These are phyloP conservation scores for Lichtheimia ramosa DNA, from an alignment of 371 early-diverging fungal species.

Conservation along the genomic window DNA sequence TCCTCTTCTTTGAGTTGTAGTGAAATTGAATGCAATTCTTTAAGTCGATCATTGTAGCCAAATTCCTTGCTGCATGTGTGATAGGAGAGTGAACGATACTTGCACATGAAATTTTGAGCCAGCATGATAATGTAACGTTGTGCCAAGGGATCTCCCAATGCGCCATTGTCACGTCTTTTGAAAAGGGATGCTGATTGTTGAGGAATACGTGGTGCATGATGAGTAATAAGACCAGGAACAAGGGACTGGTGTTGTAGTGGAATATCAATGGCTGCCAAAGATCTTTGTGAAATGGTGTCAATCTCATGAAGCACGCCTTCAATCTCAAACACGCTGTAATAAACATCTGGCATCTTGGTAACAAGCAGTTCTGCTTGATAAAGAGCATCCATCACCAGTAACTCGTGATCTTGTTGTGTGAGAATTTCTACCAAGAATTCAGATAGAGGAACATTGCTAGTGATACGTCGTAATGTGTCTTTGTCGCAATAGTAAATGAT, in stretches of 20 bases:
- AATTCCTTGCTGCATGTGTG: background rate
- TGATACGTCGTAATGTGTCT: slow-evolving; percentile 23
- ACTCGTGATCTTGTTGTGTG: slow-evolving; percentile 55
- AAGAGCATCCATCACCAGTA: slow-evolving; percentile 51
- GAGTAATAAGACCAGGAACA: background rate
- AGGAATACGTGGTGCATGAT: background rate
- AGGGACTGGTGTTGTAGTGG: background rate
- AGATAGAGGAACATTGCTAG: slow-evolving; percentile 45
- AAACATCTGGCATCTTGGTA: slow-evolving; percentile 51
- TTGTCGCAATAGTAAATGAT: slow-evolving; percentile 39
- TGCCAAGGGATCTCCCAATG: slow-evolving; percentile 24
- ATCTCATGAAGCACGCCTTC: slow-evolving; percentile 66
- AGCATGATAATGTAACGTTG: slow-evolving; percentile 32
- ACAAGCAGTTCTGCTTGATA: slow-evolving; percentile 54
- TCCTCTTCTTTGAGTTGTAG: background rate
- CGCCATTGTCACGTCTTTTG: slow-evolving; percentile 20
- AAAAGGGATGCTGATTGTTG: background rate
- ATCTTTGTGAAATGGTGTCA: slow-evolving; percentile 34
- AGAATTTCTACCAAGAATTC: slow-evolving; percentile 56
- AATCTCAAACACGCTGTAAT: slow-evolving; percentile 49
- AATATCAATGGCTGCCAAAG: background rate
- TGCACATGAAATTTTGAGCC: slow-evolving; percentile 25
- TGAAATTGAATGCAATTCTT: slow-evolving; percentile 2
- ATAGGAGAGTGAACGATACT: background rate
- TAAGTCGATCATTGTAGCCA: background rate